Percentiles rank a stretch among this genome's conserved stretches.
Conservation (phyloP, 768 basidiomycete genomes). For the Cyclocybe cylindracea region DNA sequence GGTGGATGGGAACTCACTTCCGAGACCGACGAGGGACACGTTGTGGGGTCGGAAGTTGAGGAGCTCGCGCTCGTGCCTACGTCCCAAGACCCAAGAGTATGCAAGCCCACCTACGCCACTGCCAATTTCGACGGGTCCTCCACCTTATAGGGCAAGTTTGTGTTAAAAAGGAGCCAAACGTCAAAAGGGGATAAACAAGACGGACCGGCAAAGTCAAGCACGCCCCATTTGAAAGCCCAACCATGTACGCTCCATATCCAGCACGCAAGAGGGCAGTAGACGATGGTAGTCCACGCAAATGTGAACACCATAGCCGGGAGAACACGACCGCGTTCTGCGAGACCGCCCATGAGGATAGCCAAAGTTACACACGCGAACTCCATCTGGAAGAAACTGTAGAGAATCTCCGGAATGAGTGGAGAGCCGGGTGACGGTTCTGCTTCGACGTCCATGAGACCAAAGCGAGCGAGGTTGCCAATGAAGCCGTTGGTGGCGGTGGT, state of each 20-base stretch:
- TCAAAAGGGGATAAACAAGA: neutral
- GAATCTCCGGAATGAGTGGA: conserved; percentile 75
- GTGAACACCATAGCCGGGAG: conserved; percentile 80
- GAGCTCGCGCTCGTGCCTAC: conserved; percentile 69
- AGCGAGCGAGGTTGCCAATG: conserved; percentile 80
- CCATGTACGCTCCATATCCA: conserved; percentile 85
- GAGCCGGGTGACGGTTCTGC: conserved; percentile 76
- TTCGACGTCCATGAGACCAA: conserved; percentile 74
- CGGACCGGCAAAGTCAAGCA: conserved; percentile 82
- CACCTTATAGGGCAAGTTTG: conserved; percentile 43
- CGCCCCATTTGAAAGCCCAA: conserved; percentile 85
- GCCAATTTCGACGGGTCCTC: conserved; percentile 87
- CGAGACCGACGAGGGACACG: conserved; percentile 79
- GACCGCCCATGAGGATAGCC: conserved; percentile 73
- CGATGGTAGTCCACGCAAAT: conserved; percentile 84
- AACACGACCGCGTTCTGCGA: conserved; percentile 86
- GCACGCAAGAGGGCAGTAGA: conserved; percentile 85
- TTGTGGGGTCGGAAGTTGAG: conserved; percentile 88
- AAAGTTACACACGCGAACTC: conserved; percentile 85
- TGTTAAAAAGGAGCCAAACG: conserved; percentile 5
- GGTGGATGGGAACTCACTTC: conserved; percentile 44
- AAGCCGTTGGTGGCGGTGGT: conserved; percentile 70
- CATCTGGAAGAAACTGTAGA: conserved; percentile 88
- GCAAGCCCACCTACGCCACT: conserved; percentile 86
- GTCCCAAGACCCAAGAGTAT: conserved; percentile 85